These are phyloP conservation scores for Auriscalpium vulgare DNA, from an alignment of 768 basidiomycete species.

Conservation along the genomic window DNA sequence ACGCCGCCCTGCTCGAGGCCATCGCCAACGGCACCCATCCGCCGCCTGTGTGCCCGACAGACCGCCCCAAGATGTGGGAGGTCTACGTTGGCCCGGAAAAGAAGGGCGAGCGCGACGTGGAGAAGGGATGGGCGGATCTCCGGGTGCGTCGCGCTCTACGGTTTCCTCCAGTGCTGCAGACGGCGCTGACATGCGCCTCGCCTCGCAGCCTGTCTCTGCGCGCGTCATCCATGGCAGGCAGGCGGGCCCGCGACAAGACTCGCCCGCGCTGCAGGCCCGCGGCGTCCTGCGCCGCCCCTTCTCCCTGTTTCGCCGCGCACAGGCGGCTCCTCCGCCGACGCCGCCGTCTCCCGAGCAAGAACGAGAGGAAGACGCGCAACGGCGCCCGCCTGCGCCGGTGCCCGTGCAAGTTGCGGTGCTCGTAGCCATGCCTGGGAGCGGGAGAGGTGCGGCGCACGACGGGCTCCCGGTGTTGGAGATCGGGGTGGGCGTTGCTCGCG, in stretches of 20 bases:
- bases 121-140: slow-evolving; percentile 5
- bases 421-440: not conserved
- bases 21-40: not conserved
- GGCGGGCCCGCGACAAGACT: too few species aligned
- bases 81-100: not conserved
- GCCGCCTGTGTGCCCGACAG: not conserved
- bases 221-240: not conserved
- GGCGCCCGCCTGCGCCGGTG: not conserved
- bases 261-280: too few species aligned
- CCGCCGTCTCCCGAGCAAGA: not conserved
- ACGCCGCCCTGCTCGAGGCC: not conserved
- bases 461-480: not conserved
- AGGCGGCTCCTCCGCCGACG: not conserved
- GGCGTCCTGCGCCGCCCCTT: too few species aligned
- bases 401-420: not conserved
- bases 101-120: not conserved
- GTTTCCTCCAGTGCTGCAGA: not conserved
- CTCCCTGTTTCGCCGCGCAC: not conserved
- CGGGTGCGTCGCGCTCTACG: not conserved
- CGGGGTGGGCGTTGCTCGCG: not conserved
- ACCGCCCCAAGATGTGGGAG: slow-evolving; percentile 7
- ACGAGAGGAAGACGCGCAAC: not conserved
- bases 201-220: not conserved
- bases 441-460: not conserved
- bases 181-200: not conserved